Conservation (phyloP, 495 filamentous ascomycete genomes). For the Aspergillus panamensis region DNA sequence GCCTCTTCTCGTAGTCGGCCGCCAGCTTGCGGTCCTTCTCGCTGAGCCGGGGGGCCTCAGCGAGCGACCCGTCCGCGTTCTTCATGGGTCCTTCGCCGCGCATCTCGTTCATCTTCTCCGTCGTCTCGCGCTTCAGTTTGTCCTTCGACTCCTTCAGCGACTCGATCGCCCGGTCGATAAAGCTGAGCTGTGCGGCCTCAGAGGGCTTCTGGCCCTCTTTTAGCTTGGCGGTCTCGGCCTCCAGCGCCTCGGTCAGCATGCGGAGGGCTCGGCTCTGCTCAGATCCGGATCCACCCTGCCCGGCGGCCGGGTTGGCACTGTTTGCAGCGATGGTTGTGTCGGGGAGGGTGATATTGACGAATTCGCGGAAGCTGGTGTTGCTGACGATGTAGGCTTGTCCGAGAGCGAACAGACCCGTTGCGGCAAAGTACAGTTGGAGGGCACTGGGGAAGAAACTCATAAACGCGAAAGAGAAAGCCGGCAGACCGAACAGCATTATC, state of each 20-base stretch:
- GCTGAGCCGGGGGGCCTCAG: constrained; percentile 26
- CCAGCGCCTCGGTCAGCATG: constrained; percentile 23
- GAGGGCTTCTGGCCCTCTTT: background rate
- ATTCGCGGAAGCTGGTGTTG: constrained; percentile 27
- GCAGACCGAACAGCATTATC: constrained; percentile 54
- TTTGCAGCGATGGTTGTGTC: background rate
- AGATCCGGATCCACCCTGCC: background rate
- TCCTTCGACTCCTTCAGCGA: constrained; percentile 19
- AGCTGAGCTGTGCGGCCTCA: constrained; percentile 14
- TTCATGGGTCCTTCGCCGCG: constrained; percentile 15
- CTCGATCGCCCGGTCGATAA: constrained; percentile 27
- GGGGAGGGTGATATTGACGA: constrained; percentile 26
- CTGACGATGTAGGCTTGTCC: constrained; percentile 54
- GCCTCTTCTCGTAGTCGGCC: constrained; percentile 25
- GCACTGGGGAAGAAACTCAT: constrained; percentile 62
- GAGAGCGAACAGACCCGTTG: constrained; percentile 52
- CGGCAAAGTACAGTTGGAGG: constrained; percentile 69
- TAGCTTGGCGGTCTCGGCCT: constrained; percentile 16
- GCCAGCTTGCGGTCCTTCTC: constrained; percentile 29
- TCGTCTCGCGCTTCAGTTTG: constrained; percentile 17
- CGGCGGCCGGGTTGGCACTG: background rate
- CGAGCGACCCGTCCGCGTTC: constrained; percentile 26
- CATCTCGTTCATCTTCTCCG: constrained; percentile 21
- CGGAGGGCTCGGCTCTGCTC: constrained; percentile 19
- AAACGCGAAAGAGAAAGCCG: constrained; percentile 58